These are phyloP conservation scores for Oryza glaberrima DNA, from an alignment of 176 grass and related monocot genomes.

Conservation along the genomic window DNA sequence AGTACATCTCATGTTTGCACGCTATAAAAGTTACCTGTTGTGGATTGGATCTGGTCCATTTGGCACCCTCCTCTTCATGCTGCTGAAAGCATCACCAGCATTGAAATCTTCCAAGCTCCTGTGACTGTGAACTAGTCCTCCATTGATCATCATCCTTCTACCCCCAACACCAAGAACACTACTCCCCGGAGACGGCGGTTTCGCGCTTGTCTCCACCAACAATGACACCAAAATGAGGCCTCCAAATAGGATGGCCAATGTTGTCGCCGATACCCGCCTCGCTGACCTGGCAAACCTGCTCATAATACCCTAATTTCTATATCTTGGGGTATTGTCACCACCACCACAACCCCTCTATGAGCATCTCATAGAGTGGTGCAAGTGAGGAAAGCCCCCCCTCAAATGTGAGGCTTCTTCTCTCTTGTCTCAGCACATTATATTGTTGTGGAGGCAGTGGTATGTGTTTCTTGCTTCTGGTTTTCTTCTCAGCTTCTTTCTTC, in stretches of 20 bases:
- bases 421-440: conserved; percentile 24
- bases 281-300: background rate
- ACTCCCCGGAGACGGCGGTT: background rate
- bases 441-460: conserved; percentile 34
- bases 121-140: conserved; percentile 19
- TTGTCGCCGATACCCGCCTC: conserved; percentile 13
- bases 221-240: conserved; percentile 50
- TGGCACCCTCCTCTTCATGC: conserved; percentile 68
- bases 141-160: conserved; percentile 29
- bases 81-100: conserved; percentile 38
- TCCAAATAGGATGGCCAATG: conserved; percentile 48
- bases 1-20: background rate
- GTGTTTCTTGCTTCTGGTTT: conserved; percentile 25
- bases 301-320: conserved; percentile 28
- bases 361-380: conserved; percentile 39
- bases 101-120: conserved; percentile 31
- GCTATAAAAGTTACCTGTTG: conserved; percentile 65
- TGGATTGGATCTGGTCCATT: conserved; percentile 86
- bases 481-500: conserved; percentile 14
- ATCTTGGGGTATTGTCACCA: background rate
- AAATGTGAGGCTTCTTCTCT: conserved; percentile 13
- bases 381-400: background rate
- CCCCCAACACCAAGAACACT: conserved; percentile 5
- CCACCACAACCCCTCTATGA: conserved; percentile 7
- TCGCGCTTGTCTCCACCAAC: background rate